Evolutionary conservation across 2,329 filamentous ascomycete genomes (phyloP), one percentile per base, ranked within the genome.

Genomic region (Fusarium gaditjirri): DNA sequence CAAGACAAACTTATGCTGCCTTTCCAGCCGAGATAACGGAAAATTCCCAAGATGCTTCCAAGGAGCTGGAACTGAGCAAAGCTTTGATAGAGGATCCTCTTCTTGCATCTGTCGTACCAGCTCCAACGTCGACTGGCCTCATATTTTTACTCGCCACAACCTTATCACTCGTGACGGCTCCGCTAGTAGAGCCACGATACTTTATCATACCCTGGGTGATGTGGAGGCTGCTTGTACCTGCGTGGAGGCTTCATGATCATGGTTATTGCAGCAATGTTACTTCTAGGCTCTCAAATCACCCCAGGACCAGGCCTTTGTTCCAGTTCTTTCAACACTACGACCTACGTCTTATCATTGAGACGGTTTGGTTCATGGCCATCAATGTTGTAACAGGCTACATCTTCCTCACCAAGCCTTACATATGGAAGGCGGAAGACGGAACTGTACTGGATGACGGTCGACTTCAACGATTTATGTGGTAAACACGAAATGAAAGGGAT

Each of bases 141-240:
- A 82, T 91, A 29, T 86, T 89, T 70, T 80, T 97, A 12, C 82
- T 90, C 8, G 88, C 95, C 0, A 94, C 94, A 0, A 78, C 91
- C 0, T 85, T 97, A 7, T 95, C 93, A 1, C 88, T 99, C 17
- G 84, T 97, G 60, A 96, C 94, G 2, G 95, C 96, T 0, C 95
- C 96, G 1, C 87, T 99, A 2, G 95, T 99, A 14, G 96, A 99
- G 80, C 96, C 96, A 19, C 89, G 96, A 19, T 99, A 99, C 81
- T 97, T 97, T 81, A 97, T 99, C 78, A 86, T 98, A 17, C 95
- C 95, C 0, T 99, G 94, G 94, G 88, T 98, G 13, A 91, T 98
- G 76, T 98, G 95, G 94, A 88, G 96, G 2, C 83, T 98, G 12
- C 88, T 97, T 76, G 83, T 97, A 2, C 94, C 94, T 1, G 81